These are phyloP conservation scores for Metschnikowia peoriensis DNA, from an alignment of 805 yeast species.

Conservation along the genomic window DNA sequence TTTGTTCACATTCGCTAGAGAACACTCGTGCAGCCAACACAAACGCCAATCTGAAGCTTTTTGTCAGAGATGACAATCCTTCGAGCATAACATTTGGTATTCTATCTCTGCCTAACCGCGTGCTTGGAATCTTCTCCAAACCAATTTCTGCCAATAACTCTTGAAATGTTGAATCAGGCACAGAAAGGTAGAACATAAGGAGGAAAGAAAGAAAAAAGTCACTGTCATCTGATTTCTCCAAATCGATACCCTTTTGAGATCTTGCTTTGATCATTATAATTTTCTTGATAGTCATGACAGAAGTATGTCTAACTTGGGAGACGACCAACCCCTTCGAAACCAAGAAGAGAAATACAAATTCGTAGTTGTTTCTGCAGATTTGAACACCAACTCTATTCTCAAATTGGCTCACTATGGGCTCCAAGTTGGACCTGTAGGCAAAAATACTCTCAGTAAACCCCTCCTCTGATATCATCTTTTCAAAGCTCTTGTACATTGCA, in stretches of 20 bases:
- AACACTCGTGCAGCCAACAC: slow-evolving; percentile 32
- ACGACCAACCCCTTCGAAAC: slow-evolving; percentile 57
- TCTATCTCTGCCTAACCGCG: slow-evolving; percentile 14
- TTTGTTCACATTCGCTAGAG: slow-evolving; percentile 24
- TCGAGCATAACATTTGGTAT: slow-evolving; percentile 32
- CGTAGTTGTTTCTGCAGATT: slow-evolving; percentile 47
- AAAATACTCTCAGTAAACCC: slow-evolving; percentile 29
- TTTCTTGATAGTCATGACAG: slow-evolving; percentile 26
- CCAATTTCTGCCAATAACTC: slow-evolving; percentile 24
- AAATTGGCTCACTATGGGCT: slow-evolving; percentile 37
- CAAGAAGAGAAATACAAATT: slow-evolving; percentile 46
- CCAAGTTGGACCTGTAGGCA: slow-evolving; percentile 37
- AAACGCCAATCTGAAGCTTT: slow-evolving; percentile 24
- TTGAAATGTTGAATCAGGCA: slow-evolving; percentile 25
- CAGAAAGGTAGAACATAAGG: slow-evolving; percentile 32
- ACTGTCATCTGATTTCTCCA: neutral
- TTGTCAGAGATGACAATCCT: slow-evolving; percentile 20
- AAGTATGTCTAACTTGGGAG: slow-evolving; percentile 52
- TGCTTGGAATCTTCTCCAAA: slow-evolving; percentile 12
- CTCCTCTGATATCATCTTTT: slow-evolving; percentile 23
- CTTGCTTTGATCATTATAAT: neutral
- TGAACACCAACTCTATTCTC: slow-evolving; percentile 43
- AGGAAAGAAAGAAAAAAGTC: slow-evolving; percentile 20
- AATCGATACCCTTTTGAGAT: neutral
- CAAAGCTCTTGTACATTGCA: slow-evolving; percentile 27